Conservation (phyloP, 257 asterid species). For the Solanum pinnatisectum region DNA sequence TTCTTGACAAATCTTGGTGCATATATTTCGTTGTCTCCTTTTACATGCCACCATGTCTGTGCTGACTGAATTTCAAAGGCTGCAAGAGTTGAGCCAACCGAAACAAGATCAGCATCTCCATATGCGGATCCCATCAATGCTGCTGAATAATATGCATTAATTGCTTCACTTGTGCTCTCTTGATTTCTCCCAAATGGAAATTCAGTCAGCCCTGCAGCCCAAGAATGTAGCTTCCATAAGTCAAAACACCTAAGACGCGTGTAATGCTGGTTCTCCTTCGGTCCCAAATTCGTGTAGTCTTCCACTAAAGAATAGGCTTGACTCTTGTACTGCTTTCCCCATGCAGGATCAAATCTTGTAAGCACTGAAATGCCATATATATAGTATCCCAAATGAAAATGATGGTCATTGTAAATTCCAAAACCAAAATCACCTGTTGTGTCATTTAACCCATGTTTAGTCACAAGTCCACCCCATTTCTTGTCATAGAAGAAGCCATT, state of each 20-base stretch:
- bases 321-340: constrained; percentile 76
- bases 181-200: constrained; percentile 89
- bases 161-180: constrained; percentile 92
- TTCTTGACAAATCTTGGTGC: constrained; percentile 44
- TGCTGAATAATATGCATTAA: constrained; percentile 88
- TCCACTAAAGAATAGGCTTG: constrained; percentile 79
- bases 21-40: constrained; percentile 34
- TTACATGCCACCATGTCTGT: constrained; percentile 89
- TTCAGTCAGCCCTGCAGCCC: constrained; percentile 93
- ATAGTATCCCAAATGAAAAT: constrained; percentile 80
- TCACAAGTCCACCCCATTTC: constrained; percentile 90
- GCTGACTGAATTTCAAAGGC: constrained; percentile 78
- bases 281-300: constrained; percentile 66
- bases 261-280: constrained; percentile 29
- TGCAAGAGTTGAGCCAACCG: constrained; percentile 52
- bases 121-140: constrained; percentile 82
- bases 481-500: constrained; percentile 76
- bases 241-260: constrained; percentile 82
- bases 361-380: constrained; percentile 77
- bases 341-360: constrained; percentile 63
- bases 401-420: constrained; percentile 84
- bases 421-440: constrained; percentile 88
- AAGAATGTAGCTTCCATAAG: constrained; percentile 77
- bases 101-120: constrained; percentile 73
- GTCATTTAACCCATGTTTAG: constrained; percentile 69